phyloP scores from a whole-genome alignment of 345 rosid genomes.

The Diplotaxis tenuifolia region DNA sequence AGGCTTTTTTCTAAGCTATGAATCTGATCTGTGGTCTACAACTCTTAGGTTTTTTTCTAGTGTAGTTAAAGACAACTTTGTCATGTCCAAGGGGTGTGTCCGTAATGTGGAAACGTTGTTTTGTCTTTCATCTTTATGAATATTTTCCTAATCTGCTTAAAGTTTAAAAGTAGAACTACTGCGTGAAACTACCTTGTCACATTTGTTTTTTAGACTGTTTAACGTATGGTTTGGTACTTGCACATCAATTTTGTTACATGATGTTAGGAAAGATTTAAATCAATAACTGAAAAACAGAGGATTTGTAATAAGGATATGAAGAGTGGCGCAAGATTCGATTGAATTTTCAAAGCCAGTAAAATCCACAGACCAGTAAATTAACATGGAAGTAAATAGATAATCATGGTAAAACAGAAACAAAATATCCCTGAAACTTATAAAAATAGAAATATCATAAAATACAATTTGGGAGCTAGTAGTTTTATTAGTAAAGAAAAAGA shows the following conservation, averaged over 20 bases:
- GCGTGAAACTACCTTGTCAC: neutral
- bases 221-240: neutral
- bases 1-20: conserved; percentile 11
- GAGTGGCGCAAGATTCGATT: neutral
- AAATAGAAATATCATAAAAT: neutral
- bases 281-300: neutral
- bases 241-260: neutral
- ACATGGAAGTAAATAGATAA: neutral
- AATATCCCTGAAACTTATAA: neutral
- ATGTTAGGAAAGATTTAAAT: neutral
- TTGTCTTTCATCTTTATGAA: neutral
- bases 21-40: neutral
- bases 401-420: neutral
- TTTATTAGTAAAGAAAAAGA: neutral
- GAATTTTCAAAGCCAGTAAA: neutral
- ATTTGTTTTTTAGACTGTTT: neutral
- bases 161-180: neutral
- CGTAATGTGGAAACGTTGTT: neutral
- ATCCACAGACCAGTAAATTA: neutral
- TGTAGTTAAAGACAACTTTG: neutral
- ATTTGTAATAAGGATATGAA: neutral
- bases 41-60: neutral
- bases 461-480: conserved; percentile 14
- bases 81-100: neutral
- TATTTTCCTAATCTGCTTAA: neutral